Percentiles rank a stretch among this genome's conserved stretches.
Evolutionary conservation across 2,329 filamentous ascomycete genomes (phyloP).

Genomic region (Alternaria viburni): DNA sequence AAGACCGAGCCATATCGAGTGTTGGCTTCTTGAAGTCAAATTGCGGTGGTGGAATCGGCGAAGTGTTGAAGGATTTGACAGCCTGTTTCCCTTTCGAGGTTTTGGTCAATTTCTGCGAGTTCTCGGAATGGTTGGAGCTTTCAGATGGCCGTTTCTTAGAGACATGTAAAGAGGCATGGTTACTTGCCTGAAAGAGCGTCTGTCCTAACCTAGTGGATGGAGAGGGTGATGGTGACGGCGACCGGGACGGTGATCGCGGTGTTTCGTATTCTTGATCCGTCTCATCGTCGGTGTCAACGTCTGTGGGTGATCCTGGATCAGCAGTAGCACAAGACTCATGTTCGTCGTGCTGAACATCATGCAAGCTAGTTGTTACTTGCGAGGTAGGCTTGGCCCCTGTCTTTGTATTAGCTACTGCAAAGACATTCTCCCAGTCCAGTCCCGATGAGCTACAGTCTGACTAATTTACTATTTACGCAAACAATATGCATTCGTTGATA

Average conservation of each 20-base stretch:
- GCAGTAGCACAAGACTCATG: conserved; percentile 18
- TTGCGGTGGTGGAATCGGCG: not conserved
- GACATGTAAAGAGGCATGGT: conserved; percentile 19
- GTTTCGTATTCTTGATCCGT: conserved; percentile 11
- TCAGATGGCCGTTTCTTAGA: conserved; percentile 32
- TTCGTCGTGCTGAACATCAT: not conserved
- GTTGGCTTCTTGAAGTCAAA: conserved; percentile 32
- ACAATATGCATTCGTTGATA: not conserved
- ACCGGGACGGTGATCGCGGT: conserved; percentile 26
- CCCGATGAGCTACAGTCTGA: not conserved
- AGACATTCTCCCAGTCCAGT: not conserved
- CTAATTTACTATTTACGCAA: not conserved
- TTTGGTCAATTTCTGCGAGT: conserved; percentile 38
- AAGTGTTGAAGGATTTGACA: not conserved
- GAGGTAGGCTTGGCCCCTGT: not conserved
- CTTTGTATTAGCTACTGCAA: not conserved
- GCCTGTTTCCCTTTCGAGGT: conserved; percentile 34
- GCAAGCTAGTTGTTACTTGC: not conserved
- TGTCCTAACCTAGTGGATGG: conserved; percentile 25
- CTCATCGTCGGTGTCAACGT: conserved; percentile 37
- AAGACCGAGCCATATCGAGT: conserved; percentile 27
- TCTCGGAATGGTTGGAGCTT: conserved; percentile 20
- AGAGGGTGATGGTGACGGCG: conserved; percentile 31
- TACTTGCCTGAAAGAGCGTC: conserved; percentile 36
- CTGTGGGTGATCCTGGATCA: conserved; percentile 39